phyloP scores from a whole-genome alignment of 2,329 filamentous ascomycete species.

The Zymoseptoria ardabiliae region DNA sequence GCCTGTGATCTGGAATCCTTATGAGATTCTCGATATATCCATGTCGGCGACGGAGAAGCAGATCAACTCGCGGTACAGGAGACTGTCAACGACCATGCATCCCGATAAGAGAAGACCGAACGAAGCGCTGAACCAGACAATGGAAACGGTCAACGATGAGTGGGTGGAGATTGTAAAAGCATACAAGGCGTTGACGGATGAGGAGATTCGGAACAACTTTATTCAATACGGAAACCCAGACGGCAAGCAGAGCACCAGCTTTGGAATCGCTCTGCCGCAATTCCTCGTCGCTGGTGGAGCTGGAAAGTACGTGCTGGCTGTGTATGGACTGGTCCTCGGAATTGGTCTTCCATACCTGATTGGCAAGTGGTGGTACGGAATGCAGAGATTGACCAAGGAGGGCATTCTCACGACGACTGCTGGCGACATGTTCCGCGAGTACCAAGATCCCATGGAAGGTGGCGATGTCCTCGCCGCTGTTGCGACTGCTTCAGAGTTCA shows the following conservation, averaged over 20 bases:
- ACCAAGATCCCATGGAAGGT: slow-evolving; percentile 74
- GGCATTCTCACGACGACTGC: slow-evolving; percentile 88
- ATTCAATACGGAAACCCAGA: slow-evolving; percentile 94
- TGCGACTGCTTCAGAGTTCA: slow-evolving; percentile 80
- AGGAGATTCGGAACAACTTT: slow-evolving; percentile 95
- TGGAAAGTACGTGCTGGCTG: slow-evolving; percentile 86
- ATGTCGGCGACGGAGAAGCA: slow-evolving; percentile 78
- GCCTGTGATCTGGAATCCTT: slow-evolving; percentile 89
- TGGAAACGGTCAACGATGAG: slow-evolving; percentile 73
- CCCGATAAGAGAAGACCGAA: slow-evolving; percentile 89
- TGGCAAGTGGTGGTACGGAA: slow-evolving; percentile 98
- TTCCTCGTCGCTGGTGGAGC: slow-evolving; percentile 90
- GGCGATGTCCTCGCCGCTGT: slow-evolving; percentile 73
- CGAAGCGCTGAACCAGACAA: slow-evolving; percentile 77
- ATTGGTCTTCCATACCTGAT: slow-evolving; percentile 88
- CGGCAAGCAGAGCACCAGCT: slow-evolving; percentile 96
- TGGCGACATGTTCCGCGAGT: slow-evolving; percentile 89
- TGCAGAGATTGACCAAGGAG: slow-evolving; percentile 86
- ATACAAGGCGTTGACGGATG: slow-evolving; percentile 95
- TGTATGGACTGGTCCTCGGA: slow-evolving; percentile 82
- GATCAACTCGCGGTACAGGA: slow-evolving; percentile 87
- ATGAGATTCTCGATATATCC: slow-evolving; percentile 82
- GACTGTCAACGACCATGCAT: slow-evolving; percentile 76
- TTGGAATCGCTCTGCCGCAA: slow-evolving; percentile 90
- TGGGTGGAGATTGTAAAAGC: slow-evolving; percentile 97